Evolutionary conservation across 306 rosid species (phyloP).

Genomic region (Gastrolobium bilobum): DNA sequence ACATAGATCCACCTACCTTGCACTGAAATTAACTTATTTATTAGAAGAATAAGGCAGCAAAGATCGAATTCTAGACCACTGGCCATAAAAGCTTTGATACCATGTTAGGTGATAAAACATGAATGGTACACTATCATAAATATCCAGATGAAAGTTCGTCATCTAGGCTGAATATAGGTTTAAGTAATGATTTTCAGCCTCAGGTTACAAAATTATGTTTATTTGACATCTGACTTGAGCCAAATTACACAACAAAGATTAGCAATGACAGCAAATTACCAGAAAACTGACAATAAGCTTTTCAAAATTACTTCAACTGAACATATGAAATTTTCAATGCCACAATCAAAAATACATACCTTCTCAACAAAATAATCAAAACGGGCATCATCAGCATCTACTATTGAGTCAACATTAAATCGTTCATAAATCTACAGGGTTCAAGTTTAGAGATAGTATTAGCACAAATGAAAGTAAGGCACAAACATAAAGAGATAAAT

Average conservation of each 20-base stretch:
- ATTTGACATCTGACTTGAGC: constrained; percentile 34
- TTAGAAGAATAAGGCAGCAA: too few relatives aligned
- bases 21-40: too few relatives aligned
- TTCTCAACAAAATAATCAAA: constrained; percentile 80
- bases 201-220: constrained; percentile 14
- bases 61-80: too few relatives aligned
- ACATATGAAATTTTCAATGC: constrained; percentile 18
- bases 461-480: constrained; percentile 19
- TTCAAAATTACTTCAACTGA: constrained; percentile 21
- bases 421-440: constrained; percentile 77
- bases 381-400: constrained; percentile 83
- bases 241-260: constrained; percentile 4
- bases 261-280: constrained; percentile 18
- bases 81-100: too few relatives aligned
- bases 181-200: constrained; percentile 14
- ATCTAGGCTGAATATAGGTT: not conserved
- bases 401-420: constrained; percentile 68
- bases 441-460: constrained; percentile 43
- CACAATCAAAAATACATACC: constrained; percentile 58
- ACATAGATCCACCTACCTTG: too few relatives aligned
- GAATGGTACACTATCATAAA: not conserved
- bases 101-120: too few relatives aligned
- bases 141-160: constrained; percentile 4
- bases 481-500: constrained; percentile 25
- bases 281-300: constrained; percentile 1